Percentiles rank a stretch among this genome's conserved stretches.
Conservation (phyloP, 768 basidiomycete genomes). For the Myochromella boudieri region DNA sequence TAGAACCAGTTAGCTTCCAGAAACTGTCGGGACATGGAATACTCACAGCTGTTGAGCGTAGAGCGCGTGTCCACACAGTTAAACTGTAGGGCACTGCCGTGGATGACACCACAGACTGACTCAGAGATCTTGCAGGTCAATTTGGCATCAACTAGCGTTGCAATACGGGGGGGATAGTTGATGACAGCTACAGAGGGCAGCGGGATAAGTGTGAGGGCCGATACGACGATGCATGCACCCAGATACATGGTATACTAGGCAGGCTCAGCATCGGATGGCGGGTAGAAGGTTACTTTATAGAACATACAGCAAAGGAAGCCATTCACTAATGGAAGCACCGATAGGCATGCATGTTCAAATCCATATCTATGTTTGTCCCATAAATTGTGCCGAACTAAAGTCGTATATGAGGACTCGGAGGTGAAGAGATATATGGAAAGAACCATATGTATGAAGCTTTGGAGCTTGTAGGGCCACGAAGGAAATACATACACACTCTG, state of each 20-base stretch:
- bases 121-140: conserved; percentile 16
- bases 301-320: too few species aligned
- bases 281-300: too few species aligned
- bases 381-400: too few species aligned
- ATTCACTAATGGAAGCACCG: too few species aligned
- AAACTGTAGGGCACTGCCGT: conserved; percentile 11
- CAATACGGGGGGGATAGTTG: conserved; percentile 5
- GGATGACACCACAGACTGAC: conserved; percentile 19
- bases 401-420: too few species aligned
- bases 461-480: too few species aligned
- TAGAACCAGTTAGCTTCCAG: not conserved
- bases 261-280: not conserved
- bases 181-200: conserved; percentile 1
- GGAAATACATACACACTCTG: too few species aligned
- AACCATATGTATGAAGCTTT: too few species aligned
- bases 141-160: conserved; percentile 17
- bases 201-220: not conserved
- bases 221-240: not conserved
- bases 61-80: conserved; percentile 17
- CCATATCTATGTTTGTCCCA: too few species aligned
- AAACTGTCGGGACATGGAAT: not conserved
- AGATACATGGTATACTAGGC: conserved; percentile 2
- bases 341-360: too few species aligned
- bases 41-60: conserved; percentile 17
- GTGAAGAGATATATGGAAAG: too few species aligned